phyloP scores from a whole-genome alignment of 2,329 filamentous ascomycete species.

The Colletotrichum tropicale region DNA sequence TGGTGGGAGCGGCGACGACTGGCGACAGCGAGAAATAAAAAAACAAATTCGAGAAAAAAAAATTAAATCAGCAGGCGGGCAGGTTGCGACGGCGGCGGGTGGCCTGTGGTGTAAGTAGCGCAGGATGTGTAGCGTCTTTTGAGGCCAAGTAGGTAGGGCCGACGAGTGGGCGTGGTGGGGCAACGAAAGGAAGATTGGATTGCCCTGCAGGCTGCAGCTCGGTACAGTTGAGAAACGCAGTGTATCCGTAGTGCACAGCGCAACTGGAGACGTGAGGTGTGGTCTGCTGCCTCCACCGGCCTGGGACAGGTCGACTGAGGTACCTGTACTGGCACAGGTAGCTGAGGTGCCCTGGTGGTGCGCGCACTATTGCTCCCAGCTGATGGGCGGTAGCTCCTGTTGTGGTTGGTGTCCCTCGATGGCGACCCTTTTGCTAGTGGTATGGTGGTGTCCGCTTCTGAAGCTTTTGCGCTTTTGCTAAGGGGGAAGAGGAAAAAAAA shows the following conservation, averaged over 20 bases:
- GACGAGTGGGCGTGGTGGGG: slow-evolving; percentile 15
- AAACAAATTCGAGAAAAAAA: background rate
- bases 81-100: slow-evolving; percentile 4
- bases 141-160: slow-evolving; percentile 13
- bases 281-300: background rate
- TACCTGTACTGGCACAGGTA: background rate
- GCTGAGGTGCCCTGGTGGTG: background rate
- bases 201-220: slow-evolving; percentile 17
- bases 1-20: background rate
- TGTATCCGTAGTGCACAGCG: background rate
- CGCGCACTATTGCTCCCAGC: background rate
- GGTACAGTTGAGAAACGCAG: background rate
- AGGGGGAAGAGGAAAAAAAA: background rate
- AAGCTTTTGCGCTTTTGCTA: background rate
- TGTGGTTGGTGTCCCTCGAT: background rate
- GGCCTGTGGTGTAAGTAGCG: slow-evolving; percentile 11
- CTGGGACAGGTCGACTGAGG: background rate
- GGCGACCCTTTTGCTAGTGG: background rate
- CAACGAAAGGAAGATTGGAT: slow-evolving; percentile 12
- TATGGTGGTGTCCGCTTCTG: background rate
- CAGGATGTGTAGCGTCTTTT: slow-evolving; percentile 20
- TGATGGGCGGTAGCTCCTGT: background rate
- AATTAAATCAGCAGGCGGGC: background rate
- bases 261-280: background rate
- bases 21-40: background rate